Evolutionary conservation across 306 rosid genomes (phyloP).

Genomic region (Quillaja saponaria): DNA sequence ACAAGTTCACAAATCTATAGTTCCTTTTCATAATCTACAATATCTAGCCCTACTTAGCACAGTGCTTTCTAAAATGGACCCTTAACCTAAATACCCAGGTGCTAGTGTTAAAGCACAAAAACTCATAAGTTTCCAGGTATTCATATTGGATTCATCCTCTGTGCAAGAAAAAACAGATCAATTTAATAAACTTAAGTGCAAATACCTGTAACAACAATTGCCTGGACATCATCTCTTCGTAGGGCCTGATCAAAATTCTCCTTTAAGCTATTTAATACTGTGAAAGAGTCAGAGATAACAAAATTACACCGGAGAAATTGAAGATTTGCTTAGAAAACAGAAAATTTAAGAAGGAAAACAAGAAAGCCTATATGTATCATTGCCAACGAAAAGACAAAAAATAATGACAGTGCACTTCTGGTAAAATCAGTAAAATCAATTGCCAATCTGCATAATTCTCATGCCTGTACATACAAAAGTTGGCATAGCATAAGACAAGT

Average conservation of each 20-base stretch:
- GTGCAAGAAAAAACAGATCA: not conserved
- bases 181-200: constrained; percentile 14
- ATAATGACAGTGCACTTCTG: not conserved
- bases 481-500: not conserved
- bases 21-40: too few species aligned
- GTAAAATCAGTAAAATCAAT: not conserved
- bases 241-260: constrained; percentile 70
- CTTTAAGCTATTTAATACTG: constrained; percentile 70
- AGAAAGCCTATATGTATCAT: not conserved
- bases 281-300: not conserved
- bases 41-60: too few species aligned
- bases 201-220: constrained; percentile 83
- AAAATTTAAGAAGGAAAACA: not conserved
- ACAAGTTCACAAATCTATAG: too few species aligned
- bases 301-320: not conserved
- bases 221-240: constrained; percentile 81
- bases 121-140: constrained; percentile 2
- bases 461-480: not conserved
- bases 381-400: constrained; percentile 11
- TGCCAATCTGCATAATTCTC: not conserved
- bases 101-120: not conserved
- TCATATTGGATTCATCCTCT: constrained; percentile 15
- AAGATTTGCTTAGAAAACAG: not conserved
- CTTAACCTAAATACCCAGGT: too few species aligned
- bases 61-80: too few species aligned